Evolutionary conservation across 345 rosid genomes (phyloP).

Genomic region (Eucalyptus caleyi): DNA sequence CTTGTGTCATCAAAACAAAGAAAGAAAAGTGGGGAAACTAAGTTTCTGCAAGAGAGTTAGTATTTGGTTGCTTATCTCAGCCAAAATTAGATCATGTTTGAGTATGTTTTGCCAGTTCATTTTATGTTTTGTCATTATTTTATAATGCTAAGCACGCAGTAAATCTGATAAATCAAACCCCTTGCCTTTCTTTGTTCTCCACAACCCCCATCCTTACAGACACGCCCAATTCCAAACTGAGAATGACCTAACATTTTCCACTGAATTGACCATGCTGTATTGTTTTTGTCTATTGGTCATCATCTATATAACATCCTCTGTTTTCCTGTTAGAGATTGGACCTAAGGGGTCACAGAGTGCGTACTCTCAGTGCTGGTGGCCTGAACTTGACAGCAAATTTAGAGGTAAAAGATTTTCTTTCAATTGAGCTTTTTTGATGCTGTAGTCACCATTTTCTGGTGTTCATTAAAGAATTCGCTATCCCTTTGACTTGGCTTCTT

Average conservation of each 20-base stretch:
- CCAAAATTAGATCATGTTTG: background rate
- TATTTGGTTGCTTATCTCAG: background rate
- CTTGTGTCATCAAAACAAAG: background rate
- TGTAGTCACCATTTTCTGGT: background rate
- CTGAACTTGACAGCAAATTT: conserved; percentile 76
- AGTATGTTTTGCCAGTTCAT: background rate
- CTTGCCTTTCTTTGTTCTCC: background rate
- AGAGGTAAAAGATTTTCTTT: conserved; percentile 39
- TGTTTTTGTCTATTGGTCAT: background rate
- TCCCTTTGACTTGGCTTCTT: background rate
- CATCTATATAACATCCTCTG: background rate
- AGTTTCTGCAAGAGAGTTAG: background rate
- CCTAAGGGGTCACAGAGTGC: conserved; percentile 90
- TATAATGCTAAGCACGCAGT: background rate
- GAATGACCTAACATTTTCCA: background rate
- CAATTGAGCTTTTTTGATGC: background rate
- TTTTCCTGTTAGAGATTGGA: conserved; percentile 67
- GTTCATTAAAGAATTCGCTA: background rate
- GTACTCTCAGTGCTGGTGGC: conserved; percentile 65
- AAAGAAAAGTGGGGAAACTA: background rate
- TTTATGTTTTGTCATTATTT: background rate
- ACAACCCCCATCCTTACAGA: background rate
- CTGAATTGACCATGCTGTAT: background rate
- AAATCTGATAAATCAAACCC: background rate
- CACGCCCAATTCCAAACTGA: background rate